Evolutionary conservation across 2,329 filamentous ascomycete species (phyloP).

Genomic region (Rhinocladiella similis): DNA sequence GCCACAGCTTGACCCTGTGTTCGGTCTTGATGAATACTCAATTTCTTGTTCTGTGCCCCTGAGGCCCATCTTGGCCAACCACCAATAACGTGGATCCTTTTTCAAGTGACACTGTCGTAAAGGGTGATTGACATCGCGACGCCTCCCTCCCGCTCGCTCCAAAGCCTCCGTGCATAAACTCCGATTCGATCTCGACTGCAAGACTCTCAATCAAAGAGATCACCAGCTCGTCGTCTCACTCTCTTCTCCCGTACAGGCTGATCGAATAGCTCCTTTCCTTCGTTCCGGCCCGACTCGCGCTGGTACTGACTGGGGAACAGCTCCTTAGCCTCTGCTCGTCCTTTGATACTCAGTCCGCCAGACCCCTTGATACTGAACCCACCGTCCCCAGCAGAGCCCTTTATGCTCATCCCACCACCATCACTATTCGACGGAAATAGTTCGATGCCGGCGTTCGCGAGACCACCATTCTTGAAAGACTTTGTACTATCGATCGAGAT

Average conservation of each 20-base stretch:
- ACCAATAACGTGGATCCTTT: too few species aligned
- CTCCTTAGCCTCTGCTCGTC: conserved; percentile 65
- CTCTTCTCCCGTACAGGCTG: conserved; percentile 52
- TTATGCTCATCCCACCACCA: conserved; percentile 56
- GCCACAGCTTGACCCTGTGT: too few species aligned
- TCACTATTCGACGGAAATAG: conserved; percentile 33
- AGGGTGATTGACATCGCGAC: too few species aligned
- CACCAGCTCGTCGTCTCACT: conserved; percentile 66
- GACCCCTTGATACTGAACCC: conserved; percentile 37
- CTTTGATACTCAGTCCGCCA: conserved; percentile 65
- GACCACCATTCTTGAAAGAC: conserved; percentile 19
- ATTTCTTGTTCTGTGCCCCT: too few species aligned
- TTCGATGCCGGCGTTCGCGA: conserved; percentile 37
- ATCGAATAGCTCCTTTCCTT: conserved; percentile 69
- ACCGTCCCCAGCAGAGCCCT: conserved; percentile 47
- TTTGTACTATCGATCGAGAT: conserved; percentile 30
- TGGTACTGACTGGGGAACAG: conserved; percentile 64
- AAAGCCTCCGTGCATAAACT: too few species aligned
- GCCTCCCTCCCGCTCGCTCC: too few species aligned
- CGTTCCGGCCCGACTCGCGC: conserved; percentile 44
- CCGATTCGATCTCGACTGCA: background rate
- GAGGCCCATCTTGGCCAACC: too few species aligned
- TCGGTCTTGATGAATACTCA: too few species aligned
- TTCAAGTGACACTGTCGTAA: too few species aligned
- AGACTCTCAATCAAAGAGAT: conserved; percentile 63